Conservation (phyloP, 495 filamentous ascomycete species). For the Trichoderma reesei region DNA sequence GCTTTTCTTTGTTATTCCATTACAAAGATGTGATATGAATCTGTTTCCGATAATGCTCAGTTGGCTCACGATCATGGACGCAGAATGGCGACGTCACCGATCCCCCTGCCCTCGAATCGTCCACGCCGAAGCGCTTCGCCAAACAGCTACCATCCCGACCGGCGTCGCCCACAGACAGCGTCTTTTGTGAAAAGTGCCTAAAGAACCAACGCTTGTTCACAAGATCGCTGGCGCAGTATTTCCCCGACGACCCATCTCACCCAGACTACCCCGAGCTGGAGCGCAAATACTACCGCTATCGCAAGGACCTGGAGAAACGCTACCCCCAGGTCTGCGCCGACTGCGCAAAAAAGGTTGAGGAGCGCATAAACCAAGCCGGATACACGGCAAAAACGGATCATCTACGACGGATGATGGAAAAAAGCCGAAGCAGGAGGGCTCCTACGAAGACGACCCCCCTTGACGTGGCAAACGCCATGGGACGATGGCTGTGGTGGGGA, state of each 20-base stretch:
- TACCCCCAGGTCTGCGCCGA: slow-evolving; percentile 78
- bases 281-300: slow-evolving; percentile 49
- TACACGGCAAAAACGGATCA: slow-evolving; percentile 76
- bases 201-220: slow-evolving; percentile 74
- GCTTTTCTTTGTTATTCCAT: not conserved
- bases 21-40: not conserved
- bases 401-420: slow-evolving; percentile 60
- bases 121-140: not conserved
- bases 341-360: slow-evolving; percentile 58
- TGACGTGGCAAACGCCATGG: slow-evolving; percentile 40
- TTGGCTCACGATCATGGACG: slow-evolving; percentile 4
- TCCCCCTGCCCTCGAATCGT: slow-evolving; percentile 42
- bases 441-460: slow-evolving; percentile 34
- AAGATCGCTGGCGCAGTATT: slow-evolving; percentile 54
- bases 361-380: slow-evolving; percentile 53
- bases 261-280: slow-evolving; percentile 44
- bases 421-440: slow-evolving; percentile 40
- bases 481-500: slow-evolving; percentile 42
- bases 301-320: slow-evolving; percentile 54
- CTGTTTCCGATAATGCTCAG: slow-evolving; percentile 5
- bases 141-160: slow-evolving; percentile 7
- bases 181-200: slow-evolving; percentile 70
- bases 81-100: slow-evolving; percentile 81
- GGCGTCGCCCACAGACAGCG: slow-evolving; percentile 23
- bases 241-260: slow-evolving; percentile 58